phyloP scores from a whole-genome alignment of 345 rosid genomes.

The Aegle marmelos region DNA sequence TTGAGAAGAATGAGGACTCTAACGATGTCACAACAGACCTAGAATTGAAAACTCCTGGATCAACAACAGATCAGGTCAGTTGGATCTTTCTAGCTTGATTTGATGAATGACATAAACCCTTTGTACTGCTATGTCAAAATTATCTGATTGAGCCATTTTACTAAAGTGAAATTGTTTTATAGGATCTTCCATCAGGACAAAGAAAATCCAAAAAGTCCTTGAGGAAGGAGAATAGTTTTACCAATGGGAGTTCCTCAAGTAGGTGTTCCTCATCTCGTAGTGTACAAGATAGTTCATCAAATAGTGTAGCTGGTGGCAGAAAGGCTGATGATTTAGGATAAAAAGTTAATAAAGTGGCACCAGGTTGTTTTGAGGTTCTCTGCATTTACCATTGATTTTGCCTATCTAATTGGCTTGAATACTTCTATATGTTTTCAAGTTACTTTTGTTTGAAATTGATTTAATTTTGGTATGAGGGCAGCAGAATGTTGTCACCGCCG shows the following conservation, averaged over 20 bases:
- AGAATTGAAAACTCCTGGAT: slow-evolving; percentile 88
- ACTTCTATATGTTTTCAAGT: not conserved
- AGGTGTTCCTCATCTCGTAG: slow-evolving; percentile 71
- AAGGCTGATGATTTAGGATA: slow-evolving; percentile 37
- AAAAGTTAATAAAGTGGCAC: slow-evolving; percentile 1
- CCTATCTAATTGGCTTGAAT: not conserved
- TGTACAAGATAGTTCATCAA: slow-evolving; percentile 69
- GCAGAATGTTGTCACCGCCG: not conserved
- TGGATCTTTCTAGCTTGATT: slow-evolving; percentile 2
- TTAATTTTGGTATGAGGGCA: not conserved
- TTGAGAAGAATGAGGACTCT: slow-evolving; percentile 53
- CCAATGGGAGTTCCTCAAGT: slow-evolving; percentile 59
- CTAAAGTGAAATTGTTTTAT: slow-evolving; percentile 16
- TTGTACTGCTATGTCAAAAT: not conserved
- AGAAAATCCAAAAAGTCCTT: slow-evolving; percentile 43
- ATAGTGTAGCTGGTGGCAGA: slow-evolving; percentile 56
- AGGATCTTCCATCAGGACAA: slow-evolving; percentile 53
- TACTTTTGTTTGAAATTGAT: not conserved
- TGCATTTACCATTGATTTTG: not conserved
- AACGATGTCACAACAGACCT: slow-evolving; percentile 73
- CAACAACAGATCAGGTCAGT: slow-evolving; percentile 64
- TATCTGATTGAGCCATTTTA: not conserved
- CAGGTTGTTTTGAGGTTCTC: slow-evolving; percentile 10
- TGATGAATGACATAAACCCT: not conserved
- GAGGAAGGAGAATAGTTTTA: slow-evolving; percentile 38